A percentile compares a stretch with the other conserved stretches of the same genome.
phyloP scores from a whole-genome alignment of 441 rosid species.

The Corymbia calophylla region DNA sequence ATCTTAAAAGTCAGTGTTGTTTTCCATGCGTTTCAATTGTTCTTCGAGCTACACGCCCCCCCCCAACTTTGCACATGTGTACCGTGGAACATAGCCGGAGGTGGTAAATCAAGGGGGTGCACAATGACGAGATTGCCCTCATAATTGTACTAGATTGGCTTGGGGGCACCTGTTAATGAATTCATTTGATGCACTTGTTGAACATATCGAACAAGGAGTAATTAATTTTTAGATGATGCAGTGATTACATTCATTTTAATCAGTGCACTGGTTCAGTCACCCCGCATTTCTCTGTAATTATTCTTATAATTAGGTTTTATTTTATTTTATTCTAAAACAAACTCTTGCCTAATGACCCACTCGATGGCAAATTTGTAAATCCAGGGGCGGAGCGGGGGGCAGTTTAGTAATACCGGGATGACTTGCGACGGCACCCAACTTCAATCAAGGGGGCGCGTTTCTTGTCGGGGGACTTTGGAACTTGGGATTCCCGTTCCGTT shows the following conservation, averaged over 20 bases:
- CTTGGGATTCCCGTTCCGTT: not conserved
- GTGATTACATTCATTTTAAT: not conserved
- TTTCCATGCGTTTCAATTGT: accelerated
- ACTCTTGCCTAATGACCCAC: not conserved
- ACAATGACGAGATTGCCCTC: accelerated
- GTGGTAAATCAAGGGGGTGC: not conserved
- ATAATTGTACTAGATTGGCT: accelerated
- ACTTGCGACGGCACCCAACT: not conserved
- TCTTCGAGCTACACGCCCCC: accelerated
- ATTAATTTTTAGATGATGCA: not conserved
- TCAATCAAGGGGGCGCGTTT: not conserved
- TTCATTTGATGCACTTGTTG: accelerated
- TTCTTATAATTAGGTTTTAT: not conserved
- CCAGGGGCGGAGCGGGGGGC: not conserved
- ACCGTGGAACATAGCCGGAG: accelerated
- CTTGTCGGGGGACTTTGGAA: not conserved
- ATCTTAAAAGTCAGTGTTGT: accelerated
- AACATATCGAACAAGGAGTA: not conserved
- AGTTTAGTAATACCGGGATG: not conserved
- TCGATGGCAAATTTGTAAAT: not conserved
- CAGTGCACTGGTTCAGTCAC: no score
- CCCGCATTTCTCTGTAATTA: no score
- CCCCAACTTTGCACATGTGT: no score
- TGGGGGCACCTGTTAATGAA: accelerated
- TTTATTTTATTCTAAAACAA: not conserved